These are phyloP conservation scores for Boletales sp. DNA, from an alignment of 768 basidiomycete genomes.

Conservation along the genomic window DNA sequence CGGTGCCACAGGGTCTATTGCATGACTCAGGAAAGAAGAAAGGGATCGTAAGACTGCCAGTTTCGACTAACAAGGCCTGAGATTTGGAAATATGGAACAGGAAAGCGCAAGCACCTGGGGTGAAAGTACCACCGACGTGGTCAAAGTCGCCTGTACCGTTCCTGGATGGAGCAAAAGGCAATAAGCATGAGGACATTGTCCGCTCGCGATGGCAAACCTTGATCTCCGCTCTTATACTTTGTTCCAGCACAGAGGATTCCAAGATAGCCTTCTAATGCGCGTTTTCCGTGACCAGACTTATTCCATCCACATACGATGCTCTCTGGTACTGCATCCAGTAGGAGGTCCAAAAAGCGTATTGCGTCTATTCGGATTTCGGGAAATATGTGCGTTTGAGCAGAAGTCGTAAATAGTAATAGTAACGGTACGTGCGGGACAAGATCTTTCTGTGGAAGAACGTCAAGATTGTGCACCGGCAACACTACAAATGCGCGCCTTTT, in stretches of 20 bases:
- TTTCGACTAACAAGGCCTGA: conserved; percentile 54
- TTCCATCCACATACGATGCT: conserved; percentile 69
- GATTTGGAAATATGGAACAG: neutral
- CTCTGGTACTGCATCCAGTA: conserved; percentile 67
- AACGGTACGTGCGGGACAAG: conserved; percentile 71
- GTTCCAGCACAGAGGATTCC: conserved; percentile 72
- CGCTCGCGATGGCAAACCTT: conserved; percentile 37
- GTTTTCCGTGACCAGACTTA: conserved; percentile 51
- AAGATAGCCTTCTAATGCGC: conserved; percentile 76
- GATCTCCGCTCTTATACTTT: conserved; percentile 52
- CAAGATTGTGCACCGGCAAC: neutral
- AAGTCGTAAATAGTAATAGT: conserved; percentile 81
- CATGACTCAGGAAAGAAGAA: conserved; percentile 57
- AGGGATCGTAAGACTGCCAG: conserved; percentile 73
- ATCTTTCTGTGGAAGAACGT: conserved; percentile 47
- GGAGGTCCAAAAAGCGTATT: conserved; percentile 70
- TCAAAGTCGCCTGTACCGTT: conserved; percentile 47
- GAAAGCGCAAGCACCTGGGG: conserved; percentile 42
- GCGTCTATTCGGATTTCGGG: conserved; percentile 93
- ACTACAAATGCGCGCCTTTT: conserved; percentile 40
- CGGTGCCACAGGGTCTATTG: conserved; percentile 30
- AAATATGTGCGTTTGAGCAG: conserved; percentile 92
- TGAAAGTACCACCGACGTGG: conserved; percentile 63
- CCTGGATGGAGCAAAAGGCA: conserved; percentile 11
- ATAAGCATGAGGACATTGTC: neutral